Conservation (phyloP, 257 asterid genomes). For the Ocimum tenuiflorum region DNA sequence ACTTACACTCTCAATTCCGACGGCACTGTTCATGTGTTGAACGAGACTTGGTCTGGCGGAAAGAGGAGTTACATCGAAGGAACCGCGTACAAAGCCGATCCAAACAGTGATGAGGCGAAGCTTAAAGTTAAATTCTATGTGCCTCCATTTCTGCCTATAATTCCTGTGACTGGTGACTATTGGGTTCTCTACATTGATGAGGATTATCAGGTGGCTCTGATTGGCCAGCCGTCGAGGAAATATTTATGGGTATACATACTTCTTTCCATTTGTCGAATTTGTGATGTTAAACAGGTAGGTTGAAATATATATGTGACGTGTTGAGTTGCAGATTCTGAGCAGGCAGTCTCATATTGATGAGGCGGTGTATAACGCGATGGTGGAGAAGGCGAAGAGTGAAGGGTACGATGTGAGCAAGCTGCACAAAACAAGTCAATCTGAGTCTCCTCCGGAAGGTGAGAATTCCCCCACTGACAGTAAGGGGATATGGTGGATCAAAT, state of each 20-base stretch:
- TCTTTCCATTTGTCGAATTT: too few species aligned
- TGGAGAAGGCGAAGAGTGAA: constrained; percentile 48
- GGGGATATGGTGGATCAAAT: constrained; percentile 88
- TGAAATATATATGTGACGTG: background rate
- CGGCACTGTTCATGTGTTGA: constrained; percentile 62
- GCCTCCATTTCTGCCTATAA: constrained; percentile 59
- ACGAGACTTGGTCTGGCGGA: constrained; percentile 74
- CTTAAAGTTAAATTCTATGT: constrained; percentile 52
- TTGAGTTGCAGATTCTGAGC: constrained; percentile 47
- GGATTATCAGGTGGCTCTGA: constrained; percentile 46
- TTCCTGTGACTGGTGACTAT: constrained; percentile 52
- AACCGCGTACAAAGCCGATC: constrained; percentile 53
- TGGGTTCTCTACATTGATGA: constrained; percentile 51
- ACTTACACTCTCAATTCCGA: constrained; percentile 63
- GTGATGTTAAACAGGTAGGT: too few species aligned
- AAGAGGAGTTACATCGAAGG: constrained; percentile 71
- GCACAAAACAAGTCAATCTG: constrained; percentile 56
- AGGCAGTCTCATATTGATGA: constrained; percentile 46
- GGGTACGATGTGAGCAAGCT: constrained; percentile 81
- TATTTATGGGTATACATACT: constrained; percentile 86
- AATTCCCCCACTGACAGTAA: constrained; percentile 38
- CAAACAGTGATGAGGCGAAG: constrained; percentile 67
- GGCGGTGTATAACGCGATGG: constrained; percentile 39
- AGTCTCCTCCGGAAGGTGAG: constrained; percentile 46
- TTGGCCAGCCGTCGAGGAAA: constrained; percentile 78